Evolutionary conservation across 768 basidiomycete species (phyloP).

Genomic region (Mycena rosella): DNA sequence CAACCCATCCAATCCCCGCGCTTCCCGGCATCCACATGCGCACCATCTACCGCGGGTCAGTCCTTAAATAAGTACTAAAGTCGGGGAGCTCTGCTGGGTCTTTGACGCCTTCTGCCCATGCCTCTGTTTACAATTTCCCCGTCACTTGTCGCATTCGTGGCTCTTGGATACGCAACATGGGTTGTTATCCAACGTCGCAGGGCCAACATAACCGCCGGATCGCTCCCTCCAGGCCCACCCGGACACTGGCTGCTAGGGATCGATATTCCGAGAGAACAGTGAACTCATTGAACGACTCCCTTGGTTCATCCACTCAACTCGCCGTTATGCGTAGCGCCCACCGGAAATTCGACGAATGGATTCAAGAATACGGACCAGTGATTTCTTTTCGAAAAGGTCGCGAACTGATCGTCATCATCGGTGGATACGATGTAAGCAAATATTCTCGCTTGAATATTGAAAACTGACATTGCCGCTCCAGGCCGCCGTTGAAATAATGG

Average conservation of each 20-base stretch:
- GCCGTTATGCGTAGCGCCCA: constrained; percentile 52
- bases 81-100: neutral
- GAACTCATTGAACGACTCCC: constrained; percentile 25
- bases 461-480: constrained; percentile 37
- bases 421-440: constrained; percentile 47
- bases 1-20: too few species aligned
- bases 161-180: constrained; percentile 17
- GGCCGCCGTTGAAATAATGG: constrained; percentile 76
- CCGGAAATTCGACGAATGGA: constrained; percentile 70
- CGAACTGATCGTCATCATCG: constrained; percentile 59
- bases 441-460: neutral
- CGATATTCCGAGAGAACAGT: constrained; percentile 56
- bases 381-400: constrained; percentile 68
- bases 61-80: too few species aligned
- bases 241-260: constrained; percentile 57
- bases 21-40: too few species aligned
- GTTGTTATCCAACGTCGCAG: neutral
- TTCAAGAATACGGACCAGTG: constrained; percentile 71
- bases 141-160: neutral
- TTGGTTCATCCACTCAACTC: neutral
- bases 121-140: neutral
- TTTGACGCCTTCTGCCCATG: neutral
- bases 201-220: neutral
- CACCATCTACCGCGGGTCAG: too few species aligned
- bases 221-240: constrained; percentile 59